These are phyloP conservation scores for Penicillium antarcticum DNA, from an alignment of 495 filamentous ascomycete genomes.

Conservation along the genomic window DNA sequence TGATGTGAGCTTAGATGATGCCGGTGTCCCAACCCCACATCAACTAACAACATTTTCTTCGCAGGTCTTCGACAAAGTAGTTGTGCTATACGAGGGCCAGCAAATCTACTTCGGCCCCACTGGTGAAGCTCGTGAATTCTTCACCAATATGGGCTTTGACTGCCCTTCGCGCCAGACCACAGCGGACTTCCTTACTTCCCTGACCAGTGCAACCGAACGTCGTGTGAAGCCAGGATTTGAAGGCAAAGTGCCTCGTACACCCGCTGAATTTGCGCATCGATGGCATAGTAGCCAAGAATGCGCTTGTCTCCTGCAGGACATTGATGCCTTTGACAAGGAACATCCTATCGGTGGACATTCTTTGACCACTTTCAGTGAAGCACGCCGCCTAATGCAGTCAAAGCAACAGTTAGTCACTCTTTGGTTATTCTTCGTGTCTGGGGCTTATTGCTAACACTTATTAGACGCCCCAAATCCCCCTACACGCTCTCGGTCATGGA, in stretches of 20 bases:
- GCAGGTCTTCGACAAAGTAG: slow-evolving; percentile 55
- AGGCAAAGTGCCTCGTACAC: slow-evolving; percentile 63
- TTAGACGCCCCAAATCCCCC: slow-evolving; percentile 37
- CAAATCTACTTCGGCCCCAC: slow-evolving; percentile 68
- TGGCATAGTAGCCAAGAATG: slow-evolving; percentile 77
- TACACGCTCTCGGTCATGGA: slow-evolving; percentile 46
- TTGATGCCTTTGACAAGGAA: slow-evolving; percentile 47
- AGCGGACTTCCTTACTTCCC: slow-evolving; percentile 74
- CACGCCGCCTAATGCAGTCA: slow-evolving; percentile 43
- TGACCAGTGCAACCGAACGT: slow-evolving; percentile 66
- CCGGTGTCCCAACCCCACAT: too few relatives aligned
- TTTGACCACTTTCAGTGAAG: slow-evolving; percentile 35
- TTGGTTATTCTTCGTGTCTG: too few relatives aligned
- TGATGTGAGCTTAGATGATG: slow-evolving; percentile 14
- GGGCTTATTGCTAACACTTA: too few relatives aligned
- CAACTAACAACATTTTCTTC: too few relatives aligned
- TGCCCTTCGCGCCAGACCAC: slow-evolving; percentile 63
- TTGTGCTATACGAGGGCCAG: slow-evolving; percentile 60
- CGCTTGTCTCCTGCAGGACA: slow-evolving; percentile 53
- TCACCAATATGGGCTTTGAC: slow-evolving; percentile 58
- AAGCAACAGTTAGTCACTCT: slow-evolving; percentile 15
- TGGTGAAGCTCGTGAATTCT: slow-evolving; percentile 60
- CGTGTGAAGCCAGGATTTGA: slow-evolving; percentile 62
- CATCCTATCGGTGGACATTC: slow-evolving; percentile 40
- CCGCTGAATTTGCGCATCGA: slow-evolving; percentile 64